Percentiles rank a stretch among this genome's conserved stretches.
These are phyloP conservation scores for Balansia obtecta DNA, from an alignment of 2,329 filamentous ascomycete genomes.

Conservation along the genomic window DNA sequence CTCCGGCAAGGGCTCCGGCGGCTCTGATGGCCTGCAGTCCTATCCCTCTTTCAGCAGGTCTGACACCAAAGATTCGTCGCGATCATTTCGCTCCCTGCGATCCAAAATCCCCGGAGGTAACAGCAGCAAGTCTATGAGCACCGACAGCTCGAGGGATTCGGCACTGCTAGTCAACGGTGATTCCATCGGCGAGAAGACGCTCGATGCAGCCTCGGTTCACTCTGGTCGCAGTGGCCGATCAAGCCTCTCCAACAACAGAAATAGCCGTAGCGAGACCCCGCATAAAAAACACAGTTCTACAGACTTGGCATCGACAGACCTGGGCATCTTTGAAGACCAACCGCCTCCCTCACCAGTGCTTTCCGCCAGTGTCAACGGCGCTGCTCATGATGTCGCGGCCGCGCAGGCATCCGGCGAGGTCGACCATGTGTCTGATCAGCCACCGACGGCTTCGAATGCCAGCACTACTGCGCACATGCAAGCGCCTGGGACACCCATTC, in stretches of 20 bases:
- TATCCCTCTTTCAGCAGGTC: constrained; percentile 88
- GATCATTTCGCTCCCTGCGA: constrained; percentile 72
- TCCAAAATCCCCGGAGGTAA: constrained; percentile 77
- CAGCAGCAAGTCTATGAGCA: constrained; percentile 32
- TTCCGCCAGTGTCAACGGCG: constrained; percentile 59
- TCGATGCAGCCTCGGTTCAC: constrained; percentile 63
- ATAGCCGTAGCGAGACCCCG: constrained; percentile 32
- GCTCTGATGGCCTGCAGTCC: constrained; percentile 50
- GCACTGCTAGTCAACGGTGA: constrained; percentile 53
- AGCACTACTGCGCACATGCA: constrained; percentile 45
- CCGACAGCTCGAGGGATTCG: constrained; percentile 73
- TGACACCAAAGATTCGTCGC: constrained; percentile 84
- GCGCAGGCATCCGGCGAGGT: constrained; percentile 84
- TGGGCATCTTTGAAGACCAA: constrained; percentile 37
- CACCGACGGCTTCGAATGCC: constrained; percentile 51
- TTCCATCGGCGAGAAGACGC: constrained; percentile 40
- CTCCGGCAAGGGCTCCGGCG: constrained; percentile 36
- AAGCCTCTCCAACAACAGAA: constrained; percentile 27
- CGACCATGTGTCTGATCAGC: constrained; percentile 84
- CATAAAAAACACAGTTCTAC: constrained; percentile 28
- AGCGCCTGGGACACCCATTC: constrained; percentile 76
- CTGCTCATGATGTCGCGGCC: constrained; percentile 65
- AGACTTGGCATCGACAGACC: constrained; percentile 28
- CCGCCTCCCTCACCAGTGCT: constrained; percentile 72
- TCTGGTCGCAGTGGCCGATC: constrained; percentile 52